Base-by-base conservation (phyloP, 2,329 filamentous ascomycete species). In the Daldinia eschscholtzii region DNA sequence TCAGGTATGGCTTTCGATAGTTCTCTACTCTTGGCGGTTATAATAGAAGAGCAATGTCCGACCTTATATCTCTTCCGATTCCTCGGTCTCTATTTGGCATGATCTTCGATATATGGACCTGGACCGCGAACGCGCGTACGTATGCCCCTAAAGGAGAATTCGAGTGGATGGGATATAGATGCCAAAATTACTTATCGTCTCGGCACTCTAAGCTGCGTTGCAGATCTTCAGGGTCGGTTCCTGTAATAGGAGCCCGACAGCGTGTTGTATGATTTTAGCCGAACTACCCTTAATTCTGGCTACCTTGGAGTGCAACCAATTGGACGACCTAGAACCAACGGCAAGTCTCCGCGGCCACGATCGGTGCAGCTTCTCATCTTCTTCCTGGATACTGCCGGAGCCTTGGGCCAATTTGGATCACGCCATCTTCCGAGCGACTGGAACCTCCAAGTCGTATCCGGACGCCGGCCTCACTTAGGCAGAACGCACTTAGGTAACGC, bases 221-320 rank as follows among this genome's bases (percentile, higher is more conserved):
- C 53, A 70, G 67, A 70, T 70, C 59, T 55, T 63, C 65, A 70
- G 58, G 59, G 42, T 55, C 46, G 44, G 23, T 70, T 65, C 44
- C 66, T 26, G 3, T 52, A 65, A 50, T 41, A 56, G 55, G 20
- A 60, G 44, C 13, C 6, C 13, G 57, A 50, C 26, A 23, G 61
- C 55, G 55, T 64, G n/a, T 30, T 62, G 30, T 60, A 62, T 42
- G 42, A 71, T 70, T 71, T 71, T 71, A 71, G 64, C 69, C 67
- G 66, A 65, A 48, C 58, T 55, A 58, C 58, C 61, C 64, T 63
- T 37, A 57, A 60, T 67, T 68, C 59, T 64, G 62, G 68, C 68
- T 65, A 41, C 62, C 39, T 64, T 56, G 58, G 65, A 30, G 59
- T 66, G 61, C 60, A 66, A 64, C 62, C 59, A 68, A 65, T 52